Conservation (phyloP, 441 rosid species). For the Hypseocharis bilobata region DNA sequence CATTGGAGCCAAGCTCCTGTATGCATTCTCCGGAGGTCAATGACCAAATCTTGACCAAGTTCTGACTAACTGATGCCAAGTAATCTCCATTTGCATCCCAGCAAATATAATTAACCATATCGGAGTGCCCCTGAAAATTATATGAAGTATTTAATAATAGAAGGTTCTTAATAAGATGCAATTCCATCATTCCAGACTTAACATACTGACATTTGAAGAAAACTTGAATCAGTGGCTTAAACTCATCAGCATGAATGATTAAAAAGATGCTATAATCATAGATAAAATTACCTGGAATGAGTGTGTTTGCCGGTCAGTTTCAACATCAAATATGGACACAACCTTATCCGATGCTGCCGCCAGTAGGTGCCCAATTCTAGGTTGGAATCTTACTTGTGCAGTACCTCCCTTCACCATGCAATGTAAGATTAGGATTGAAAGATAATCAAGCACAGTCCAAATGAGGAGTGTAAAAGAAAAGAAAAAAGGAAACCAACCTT, state of each 20-base stretch:
- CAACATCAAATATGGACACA: slow-evolving; percentile 53
- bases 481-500: slow-evolving; percentile 31
- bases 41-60: slow-evolving; percentile 58
- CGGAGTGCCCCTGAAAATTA: slow-evolving; percentile 42
- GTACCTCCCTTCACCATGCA: slow-evolving; percentile 45
- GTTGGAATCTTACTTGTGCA: slow-evolving; percentile 63
- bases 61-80: slow-evolving; percentile 56
- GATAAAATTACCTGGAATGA: slow-evolving; percentile 38
- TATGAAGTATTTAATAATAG: neutral
- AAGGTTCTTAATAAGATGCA: neutral
- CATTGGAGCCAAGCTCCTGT: slow-evolving; percentile 40
- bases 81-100: slow-evolving; percentile 59
- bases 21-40: slow-evolving; percentile 43
- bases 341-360: slow-evolving; percentile 57
- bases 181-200: slow-evolving; percentile 1
- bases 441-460: neutral
- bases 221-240: neutral
- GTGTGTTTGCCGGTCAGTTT: slow-evolving; percentile 34
- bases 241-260: neutral
- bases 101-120: slow-evolving; percentile 45
- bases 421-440: neutral
- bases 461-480: neutral
- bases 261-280: neutral
- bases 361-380: slow-evolving; percentile 45
- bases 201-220: neutral